A percentile compares a stretch with the other conserved stretches of the same genome.
Evolutionary conservation across 495 filamentous ascomycete genomes (phyloP).

Genomic region (Xylaria scruposa): DNA sequence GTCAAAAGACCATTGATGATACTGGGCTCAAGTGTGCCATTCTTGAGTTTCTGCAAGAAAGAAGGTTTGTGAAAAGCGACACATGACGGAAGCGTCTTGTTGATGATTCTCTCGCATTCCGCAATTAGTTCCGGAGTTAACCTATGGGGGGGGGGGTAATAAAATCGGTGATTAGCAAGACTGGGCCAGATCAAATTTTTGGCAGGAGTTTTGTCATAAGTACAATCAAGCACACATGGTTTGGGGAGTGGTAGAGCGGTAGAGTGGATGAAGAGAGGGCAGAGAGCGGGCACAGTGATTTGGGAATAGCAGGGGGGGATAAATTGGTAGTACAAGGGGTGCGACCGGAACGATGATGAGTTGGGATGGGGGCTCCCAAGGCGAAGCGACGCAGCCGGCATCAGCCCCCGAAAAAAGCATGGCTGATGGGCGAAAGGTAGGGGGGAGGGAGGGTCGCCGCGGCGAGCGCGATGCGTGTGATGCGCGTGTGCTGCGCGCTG

Average conservation of each 20-base stretch:
- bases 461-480: slow-evolving; percentile 29
- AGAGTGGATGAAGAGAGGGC: neutral
- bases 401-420: slow-evolving; percentile 34
- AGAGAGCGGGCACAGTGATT: slow-evolving; percentile 21
- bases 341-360: slow-evolving; percentile 31
- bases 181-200: neutral
- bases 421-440: slow-evolving; percentile 5
- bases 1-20: slow-evolving; percentile 58
- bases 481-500: slow-evolving; percentile 34
- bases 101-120: slow-evolving; percentile 59
- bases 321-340: slow-evolving; percentile 33
- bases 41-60: slow-evolving; percentile 58
- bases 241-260: neutral
- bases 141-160: slow-evolving; percentile 44
- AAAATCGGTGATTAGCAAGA: slow-evolving; percentile 37
- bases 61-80: slow-evolving; percentile 61
- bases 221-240: neutral
- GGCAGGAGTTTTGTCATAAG: neutral
- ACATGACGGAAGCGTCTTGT: slow-evolving; percentile 57
- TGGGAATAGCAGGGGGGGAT: slow-evolving; percentile 34
- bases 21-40: slow-evolving; percentile 49
- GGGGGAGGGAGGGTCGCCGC: neutral
- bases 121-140: slow-evolving; percentile 55
- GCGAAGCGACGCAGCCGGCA: slow-evolving; percentile 41
- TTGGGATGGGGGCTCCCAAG: slow-evolving; percentile 37